Conservation (phyloP, 345 rosid genomes). For the Pugionium dolabratum region DNA sequence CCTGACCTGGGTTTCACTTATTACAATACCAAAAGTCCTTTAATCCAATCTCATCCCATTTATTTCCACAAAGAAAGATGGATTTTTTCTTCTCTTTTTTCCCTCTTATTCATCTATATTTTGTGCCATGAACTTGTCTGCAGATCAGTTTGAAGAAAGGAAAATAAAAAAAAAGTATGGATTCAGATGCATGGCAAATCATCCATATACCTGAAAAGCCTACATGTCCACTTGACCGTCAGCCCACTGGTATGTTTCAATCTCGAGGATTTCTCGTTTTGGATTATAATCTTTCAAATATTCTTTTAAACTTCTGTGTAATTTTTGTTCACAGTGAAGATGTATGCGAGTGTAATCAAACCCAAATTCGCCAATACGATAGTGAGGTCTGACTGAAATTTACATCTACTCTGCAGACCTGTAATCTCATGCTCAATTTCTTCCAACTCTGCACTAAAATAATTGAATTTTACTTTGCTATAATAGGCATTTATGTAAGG, state of each 20-base stretch:
- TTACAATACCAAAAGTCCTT: neutral
- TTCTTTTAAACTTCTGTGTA: neutral
- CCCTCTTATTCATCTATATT: neutral
- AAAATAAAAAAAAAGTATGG: neutral
- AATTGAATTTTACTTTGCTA: slow-evolving; percentile 15
- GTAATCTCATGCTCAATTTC: slow-evolving; percentile 9
- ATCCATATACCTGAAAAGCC: slow-evolving; percentile 63
- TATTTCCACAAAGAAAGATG: neutral
- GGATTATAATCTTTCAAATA: neutral
- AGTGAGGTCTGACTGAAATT: slow-evolving; percentile 49
- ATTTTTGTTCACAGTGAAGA: slow-evolving; percentile 48
- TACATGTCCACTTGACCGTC: slow-evolving; percentile 49
- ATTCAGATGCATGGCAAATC: slow-evolving; percentile 44
- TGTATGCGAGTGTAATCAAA: slow-evolving; percentile 62
- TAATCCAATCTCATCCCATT: neutral
- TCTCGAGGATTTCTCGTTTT: neutral
- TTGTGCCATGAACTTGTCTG: slow-evolving; percentile 6
- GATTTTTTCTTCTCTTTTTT: neutral
- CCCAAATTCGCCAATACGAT: slow-evolving; percentile 65
- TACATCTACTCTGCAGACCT: neutral
- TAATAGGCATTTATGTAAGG: slow-evolving; percentile 62
- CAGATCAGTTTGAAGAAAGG: slow-evolving; percentile 12
- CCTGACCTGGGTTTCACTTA: slow-evolving; percentile 1
- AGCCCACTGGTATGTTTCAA: slow-evolving; percentile 57
- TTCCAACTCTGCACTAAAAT: neutral